A percentile compares a stretch with the other conserved stretches of the same genome.
Conservation (phyloP, 2,329 filamentous ascomycete species). For the Neofusicoccum sp. region DNA sequence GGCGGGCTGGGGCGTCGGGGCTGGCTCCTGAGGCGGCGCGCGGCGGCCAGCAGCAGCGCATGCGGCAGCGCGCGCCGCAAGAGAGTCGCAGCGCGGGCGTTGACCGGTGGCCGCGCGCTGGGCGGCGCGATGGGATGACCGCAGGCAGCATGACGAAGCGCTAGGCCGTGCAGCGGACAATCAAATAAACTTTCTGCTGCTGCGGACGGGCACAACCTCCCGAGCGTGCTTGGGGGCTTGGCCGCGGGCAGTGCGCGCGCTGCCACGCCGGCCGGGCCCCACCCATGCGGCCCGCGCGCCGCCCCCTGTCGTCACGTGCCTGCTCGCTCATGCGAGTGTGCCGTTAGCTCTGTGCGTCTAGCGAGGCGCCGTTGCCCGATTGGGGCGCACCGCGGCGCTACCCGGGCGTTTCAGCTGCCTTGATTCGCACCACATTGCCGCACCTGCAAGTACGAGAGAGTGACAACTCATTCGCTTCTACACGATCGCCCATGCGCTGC, state of each 20-base stretch:
- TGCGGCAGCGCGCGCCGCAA: neutral
- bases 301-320: constrained; percentile 21
- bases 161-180: constrained; percentile 10
- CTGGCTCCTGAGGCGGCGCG: constrained; percentile 8
- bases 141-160: constrained; percentile 17
- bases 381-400: constrained; percentile 7
- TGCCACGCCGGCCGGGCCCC: neutral
- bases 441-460: constrained; percentile 14
- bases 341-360: neutral
- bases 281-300: neutral
- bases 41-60: too few species aligned
- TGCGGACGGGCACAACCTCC: constrained; percentile 18
- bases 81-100: neutral
- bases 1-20: constrained; percentile 13
- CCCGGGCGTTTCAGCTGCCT: constrained; percentile 16
- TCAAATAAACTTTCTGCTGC: constrained; percentile 19
- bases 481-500: constrained; percentile 15
- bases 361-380: neutral
- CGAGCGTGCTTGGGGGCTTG: constrained; percentile 15
- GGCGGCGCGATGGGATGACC: constrained; percentile 11
- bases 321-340: constrained; percentile 19
- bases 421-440: constrained; percentile 17
- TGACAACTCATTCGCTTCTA: constrained; percentile 16
- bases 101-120: neutral
- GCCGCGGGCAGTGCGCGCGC: neutral